Percentiles rank a stretch among this genome's conserved stretches.
Evolutionary conservation across 768 basidiomycete species (phyloP).

Genomic region (Kwoniella pini): DNA sequence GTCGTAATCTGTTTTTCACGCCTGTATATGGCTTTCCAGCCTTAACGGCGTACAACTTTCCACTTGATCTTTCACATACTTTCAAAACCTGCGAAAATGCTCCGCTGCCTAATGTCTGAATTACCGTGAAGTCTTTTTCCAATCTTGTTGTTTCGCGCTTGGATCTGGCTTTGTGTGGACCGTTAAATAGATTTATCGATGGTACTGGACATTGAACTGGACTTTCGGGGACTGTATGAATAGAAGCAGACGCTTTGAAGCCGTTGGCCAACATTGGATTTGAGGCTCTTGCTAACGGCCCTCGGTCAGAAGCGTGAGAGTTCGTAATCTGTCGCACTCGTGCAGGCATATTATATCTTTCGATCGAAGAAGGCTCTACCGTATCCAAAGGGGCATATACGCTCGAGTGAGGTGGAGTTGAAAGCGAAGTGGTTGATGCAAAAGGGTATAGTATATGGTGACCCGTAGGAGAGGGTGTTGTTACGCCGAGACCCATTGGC

Average conservation of each 20-base stretch:
- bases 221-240: slow-evolving; percentile 15
- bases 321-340: slow-evolving; percentile 17
- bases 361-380: slow-evolving; percentile 8
- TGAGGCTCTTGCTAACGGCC: slow-evolving; percentile 45
- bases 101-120: slow-evolving; percentile 82
- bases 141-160: slow-evolving; percentile 56
- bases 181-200: slow-evolving; percentile 3
- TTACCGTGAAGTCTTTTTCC: slow-evolving; percentile 74
- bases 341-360: slow-evolving; percentile 7
- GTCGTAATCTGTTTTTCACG: slow-evolving; percentile 78
- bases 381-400: background rate
- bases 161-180: background rate
- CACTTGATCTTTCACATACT: slow-evolving; percentile 53
- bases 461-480: slow-evolving; percentile 36
- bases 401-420: slow-evolving; percentile 16
- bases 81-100: slow-evolving; percentile 93
- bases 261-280: slow-evolving; percentile 50
- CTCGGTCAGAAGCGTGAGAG: slow-evolving; percentile 12
- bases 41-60: slow-evolving; percentile 73
- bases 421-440: slow-evolving; percentile 21
- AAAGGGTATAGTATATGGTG: slow-evolving; percentile 32
- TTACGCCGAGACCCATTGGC: slow-evolving; percentile 19
- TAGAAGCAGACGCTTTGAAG: slow-evolving; percentile 28
- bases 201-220: slow-evolving; percentile 6
- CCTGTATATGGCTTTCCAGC: slow-evolving; percentile 86